Percentiles rank a stretch among this genome's conserved stretches.
Conservation (phyloP, 805 yeast species). For the Wickerhamomyces strasburgensis region DNA sequence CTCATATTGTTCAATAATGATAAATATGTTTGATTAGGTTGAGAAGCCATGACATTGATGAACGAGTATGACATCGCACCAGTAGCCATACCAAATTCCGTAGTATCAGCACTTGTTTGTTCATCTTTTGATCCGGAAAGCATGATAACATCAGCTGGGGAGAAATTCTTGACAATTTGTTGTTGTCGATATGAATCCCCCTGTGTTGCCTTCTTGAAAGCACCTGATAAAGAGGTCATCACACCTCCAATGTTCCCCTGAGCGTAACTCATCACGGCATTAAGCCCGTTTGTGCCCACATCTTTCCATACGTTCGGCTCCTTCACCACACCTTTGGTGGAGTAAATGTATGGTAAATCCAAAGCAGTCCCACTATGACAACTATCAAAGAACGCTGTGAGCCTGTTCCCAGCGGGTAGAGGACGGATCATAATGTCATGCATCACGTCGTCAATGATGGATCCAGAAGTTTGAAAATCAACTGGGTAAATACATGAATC, state of each 20-base stretch:
- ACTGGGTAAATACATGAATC: slow-evolving; percentile 62
- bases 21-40: slow-evolving; percentile 54
- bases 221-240: slow-evolving; percentile 16
- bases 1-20: slow-evolving; percentile 60
- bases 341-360: slow-evolving; percentile 65
- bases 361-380: slow-evolving; percentile 74
- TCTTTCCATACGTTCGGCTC: slow-evolving; percentile 68
- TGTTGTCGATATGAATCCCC: slow-evolving; percentile 29
- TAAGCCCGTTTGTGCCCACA: slow-evolving; percentile 55
- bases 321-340: slow-evolving; percentile 67
- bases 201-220: slow-evolving; percentile 18
- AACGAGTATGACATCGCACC: slow-evolving; percentile 77
- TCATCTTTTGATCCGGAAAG: slow-evolving; percentile 69
- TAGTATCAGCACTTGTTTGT: slow-evolving; percentile 56
- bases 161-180: slow-evolving; percentile 42
- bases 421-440: slow-evolving; percentile 59
- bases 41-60: slow-evolving; percentile 48
- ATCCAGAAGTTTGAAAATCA: slow-evolving; percentile 57
- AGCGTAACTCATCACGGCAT: slow-evolving; percentile 49
- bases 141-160: slow-evolving; percentile 63
- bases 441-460: slow-evolving; percentile 60
- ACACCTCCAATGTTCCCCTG: slow-evolving; percentile 43
- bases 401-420: slow-evolving; percentile 58
- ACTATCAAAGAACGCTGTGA: slow-evolving; percentile 68
- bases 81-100: slow-evolving; percentile 56